Conservation (phyloP, 208 protist genomes). For the Phytomonas sp. region DNA sequence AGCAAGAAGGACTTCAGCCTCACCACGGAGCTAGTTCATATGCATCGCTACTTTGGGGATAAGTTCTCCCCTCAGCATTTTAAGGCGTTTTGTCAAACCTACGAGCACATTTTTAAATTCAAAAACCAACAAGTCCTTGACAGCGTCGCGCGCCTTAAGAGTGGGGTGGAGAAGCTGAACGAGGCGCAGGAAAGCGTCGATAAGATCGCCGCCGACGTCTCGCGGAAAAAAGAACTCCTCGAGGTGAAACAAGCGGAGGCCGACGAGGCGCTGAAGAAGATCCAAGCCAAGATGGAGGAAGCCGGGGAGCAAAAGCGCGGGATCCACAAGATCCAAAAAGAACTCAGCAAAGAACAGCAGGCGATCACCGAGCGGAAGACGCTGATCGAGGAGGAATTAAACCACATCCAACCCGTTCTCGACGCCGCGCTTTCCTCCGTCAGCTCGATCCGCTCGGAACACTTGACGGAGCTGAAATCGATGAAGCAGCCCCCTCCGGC, state of each 20-base stretch:
- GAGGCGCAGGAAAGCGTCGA: constrained; percentile 94
- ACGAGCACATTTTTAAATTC: constrained; percentile 68
- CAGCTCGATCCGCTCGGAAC: constrained; percentile 87
- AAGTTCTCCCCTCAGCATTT: constrained; percentile 90
- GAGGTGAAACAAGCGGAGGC: constrained; percentile 92
- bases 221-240: constrained; percentile 83
- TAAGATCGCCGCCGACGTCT: constrained; percentile 88
- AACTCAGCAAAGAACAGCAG: constrained; percentile 89
- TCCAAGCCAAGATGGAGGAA: constrained; percentile 93
- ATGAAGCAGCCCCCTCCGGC: constrained; percentile 93
- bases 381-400: constrained; percentile 91
- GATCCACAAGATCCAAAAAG: constrained; percentile 90
- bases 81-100: constrained; percentile 87
- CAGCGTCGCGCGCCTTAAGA: constrained; percentile 67
- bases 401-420: constrained; percentile 92
- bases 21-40: constrained; percentile 79
- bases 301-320: constrained; percentile 89
- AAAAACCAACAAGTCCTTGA: constrained; percentile 76
- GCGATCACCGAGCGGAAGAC: constrained; percentile 81
- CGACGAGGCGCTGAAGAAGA: constrained; percentile 93
- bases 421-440: constrained; percentile 92
- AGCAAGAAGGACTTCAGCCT: constrained; percentile 82
- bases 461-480: constrained; percentile 94
- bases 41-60: constrained; percentile 68
- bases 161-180: constrained; percentile 93